A percentile compares a stretch with the other conserved stretches of the same genome.
phyloP scores from a whole-genome alignment of 2,329 filamentous ascomycete genomes.

The Colletotrichum eremochloae region DNA sequence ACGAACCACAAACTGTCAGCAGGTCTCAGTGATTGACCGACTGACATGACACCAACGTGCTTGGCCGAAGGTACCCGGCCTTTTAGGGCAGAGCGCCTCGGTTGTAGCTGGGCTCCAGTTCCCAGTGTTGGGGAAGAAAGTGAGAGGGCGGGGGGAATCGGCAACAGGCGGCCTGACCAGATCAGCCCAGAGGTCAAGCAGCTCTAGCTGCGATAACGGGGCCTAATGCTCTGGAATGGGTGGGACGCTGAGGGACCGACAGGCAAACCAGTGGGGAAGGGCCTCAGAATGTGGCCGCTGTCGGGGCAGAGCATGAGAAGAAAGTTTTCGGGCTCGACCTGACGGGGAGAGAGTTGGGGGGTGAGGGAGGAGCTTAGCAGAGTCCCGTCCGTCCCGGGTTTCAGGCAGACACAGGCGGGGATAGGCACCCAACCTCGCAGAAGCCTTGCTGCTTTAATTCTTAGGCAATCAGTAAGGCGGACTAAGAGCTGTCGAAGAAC shows the following conservation, averaged over 20 bases:
- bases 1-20: background rate
- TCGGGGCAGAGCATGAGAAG: conserved; percentile 24
- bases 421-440: conserved; percentile 15
- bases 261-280: conserved; percentile 28
- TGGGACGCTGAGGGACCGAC: background rate
- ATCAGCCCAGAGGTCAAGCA: background rate
- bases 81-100: conserved; percentile 5
- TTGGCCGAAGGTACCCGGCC: conserved; percentile 21
- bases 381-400: conserved; percentile 8
- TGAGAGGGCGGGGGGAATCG: background rate
- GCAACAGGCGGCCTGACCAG: background rate
- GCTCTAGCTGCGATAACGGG: conserved; percentile 37
- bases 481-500: background rate
- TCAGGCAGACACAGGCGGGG: conserved; percentile 32
- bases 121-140: background rate
- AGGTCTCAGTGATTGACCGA: background rate
- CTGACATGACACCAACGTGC: background rate
- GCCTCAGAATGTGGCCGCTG: conserved; percentile 29
- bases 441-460: conserved; percentile 35
- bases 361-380: background rate
- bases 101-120: background rate
- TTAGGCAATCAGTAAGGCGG: background rate
- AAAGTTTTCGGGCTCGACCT: conserved; percentile 14
- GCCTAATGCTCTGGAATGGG: conserved; percentile 22
- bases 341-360: background rate